Conservation (phyloP, 225 moss, liverwort and hornwort genomes). For the Asterella californica region DNA sequence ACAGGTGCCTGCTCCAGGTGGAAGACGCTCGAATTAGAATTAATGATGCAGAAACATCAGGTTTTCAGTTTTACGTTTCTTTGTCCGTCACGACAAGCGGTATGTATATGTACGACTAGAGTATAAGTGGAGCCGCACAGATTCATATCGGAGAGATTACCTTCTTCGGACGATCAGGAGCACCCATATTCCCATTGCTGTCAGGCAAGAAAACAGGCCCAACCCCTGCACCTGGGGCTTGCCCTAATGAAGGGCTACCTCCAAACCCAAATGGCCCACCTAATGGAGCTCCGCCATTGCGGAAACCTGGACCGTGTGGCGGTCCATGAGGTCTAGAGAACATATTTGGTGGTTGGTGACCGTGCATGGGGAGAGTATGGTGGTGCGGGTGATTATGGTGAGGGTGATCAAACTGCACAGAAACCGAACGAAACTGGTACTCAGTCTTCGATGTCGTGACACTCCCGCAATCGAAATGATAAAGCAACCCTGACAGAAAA, state of each 20-base stretch:
- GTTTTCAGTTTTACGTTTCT: neutral
- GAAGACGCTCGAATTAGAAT: neutral
- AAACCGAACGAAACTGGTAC: neutral
- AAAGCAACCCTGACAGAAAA: neutral
- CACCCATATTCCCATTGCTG: constrained; percentile 69
- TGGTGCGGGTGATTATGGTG: constrained; percentile 78
- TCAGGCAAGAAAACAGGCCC: constrained; percentile 80
- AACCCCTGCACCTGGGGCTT: constrained; percentile 68
- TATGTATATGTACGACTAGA: neutral
- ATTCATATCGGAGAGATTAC: constrained; percentile 31
- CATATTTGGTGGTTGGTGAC: constrained; percentile 58
- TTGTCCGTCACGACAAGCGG: neutral
- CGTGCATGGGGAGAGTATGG: constrained; percentile 81
- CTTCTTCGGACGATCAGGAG: constrained; percentile 92
- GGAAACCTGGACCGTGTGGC: constrained; percentile 78
- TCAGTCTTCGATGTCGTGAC: neutral
- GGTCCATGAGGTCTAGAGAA: constrained; percentile 74
- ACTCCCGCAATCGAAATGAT: neutral
- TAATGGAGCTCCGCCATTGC: constrained; percentile 66
- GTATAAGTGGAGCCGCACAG: neutral
- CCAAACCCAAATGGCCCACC: constrained; percentile 81
- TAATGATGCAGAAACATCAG: neutral
- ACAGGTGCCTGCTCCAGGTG: constrained; percentile 70
- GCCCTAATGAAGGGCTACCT: constrained; percentile 59
- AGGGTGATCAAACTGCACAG: constrained; percentile 81